A percentile compares a stretch with the other conserved stretches of the same genome.
These are phyloP conservation scores for Wallacemonas sp. DNA, from an alignment of 208 protist genomes.

Conservation along the genomic window DNA sequence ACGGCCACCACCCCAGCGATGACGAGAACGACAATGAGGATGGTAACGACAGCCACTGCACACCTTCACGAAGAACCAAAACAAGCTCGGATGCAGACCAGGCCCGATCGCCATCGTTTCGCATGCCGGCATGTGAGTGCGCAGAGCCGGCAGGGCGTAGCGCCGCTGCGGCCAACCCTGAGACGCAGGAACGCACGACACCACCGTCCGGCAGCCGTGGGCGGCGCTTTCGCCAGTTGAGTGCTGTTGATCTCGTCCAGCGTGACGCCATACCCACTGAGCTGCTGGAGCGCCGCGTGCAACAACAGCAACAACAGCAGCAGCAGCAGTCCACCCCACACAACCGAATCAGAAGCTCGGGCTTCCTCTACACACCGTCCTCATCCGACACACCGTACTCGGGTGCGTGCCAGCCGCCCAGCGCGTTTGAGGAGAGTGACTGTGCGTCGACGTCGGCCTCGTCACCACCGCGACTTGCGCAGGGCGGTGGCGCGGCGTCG, in stretches of 20 bases:
- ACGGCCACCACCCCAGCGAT: not conserved
- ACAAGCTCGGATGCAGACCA: too few relatives aligned
- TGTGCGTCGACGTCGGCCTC: not conserved
- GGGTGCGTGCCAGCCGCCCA: too few relatives aligned
- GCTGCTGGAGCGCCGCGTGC: conserved; percentile 2
- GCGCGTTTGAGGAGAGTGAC: not conserved
- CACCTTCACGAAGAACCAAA: too few relatives aligned
- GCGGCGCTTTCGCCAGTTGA: not conserved
- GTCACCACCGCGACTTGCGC: not conserved
- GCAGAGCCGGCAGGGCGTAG: too few relatives aligned
- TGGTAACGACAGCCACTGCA: not conserved
- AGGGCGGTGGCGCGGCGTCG: not conserved
- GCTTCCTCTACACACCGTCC: too few relatives aligned
- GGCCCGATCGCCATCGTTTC: too few relatives aligned
- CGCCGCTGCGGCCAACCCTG: too few relatives aligned
- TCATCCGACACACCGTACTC: too few relatives aligned
- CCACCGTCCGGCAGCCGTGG: not conserved
- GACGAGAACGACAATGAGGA: not conserved
- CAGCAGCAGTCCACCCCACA: not conserved
- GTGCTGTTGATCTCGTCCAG: conserved; percentile 2
- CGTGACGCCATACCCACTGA: not conserved
- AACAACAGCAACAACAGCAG: conserved; percentile 1
- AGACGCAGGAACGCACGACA: too few relatives aligned
- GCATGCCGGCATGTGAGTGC: too few relatives aligned
- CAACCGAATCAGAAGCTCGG: too few relatives aligned